These are phyloP conservation scores for Solanum aculeatissimum DNA, from an alignment of 305 asterid genomes.

Conservation along the genomic window DNA sequence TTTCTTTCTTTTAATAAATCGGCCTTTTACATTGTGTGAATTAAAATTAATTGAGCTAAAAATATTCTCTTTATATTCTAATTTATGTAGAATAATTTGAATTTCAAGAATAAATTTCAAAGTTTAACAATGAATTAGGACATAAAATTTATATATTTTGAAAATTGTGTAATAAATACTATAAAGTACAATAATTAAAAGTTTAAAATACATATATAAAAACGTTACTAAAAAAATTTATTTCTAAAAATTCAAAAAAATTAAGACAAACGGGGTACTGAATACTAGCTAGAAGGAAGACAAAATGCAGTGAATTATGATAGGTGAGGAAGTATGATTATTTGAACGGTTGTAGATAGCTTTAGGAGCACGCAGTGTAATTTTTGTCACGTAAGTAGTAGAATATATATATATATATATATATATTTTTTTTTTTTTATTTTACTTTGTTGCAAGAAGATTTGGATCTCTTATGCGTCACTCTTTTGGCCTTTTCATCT, in stretches of 20 bases:
- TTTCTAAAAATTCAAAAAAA: background rate
- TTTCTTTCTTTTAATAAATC: background rate
- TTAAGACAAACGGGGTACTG: accelerated
- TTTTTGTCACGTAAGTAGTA: background rate
- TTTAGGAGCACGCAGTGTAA: background rate
- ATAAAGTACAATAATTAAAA: background rate
- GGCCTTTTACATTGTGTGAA: background rate
- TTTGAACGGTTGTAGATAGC: background rate
- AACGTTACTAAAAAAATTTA: background rate
- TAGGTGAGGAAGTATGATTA: background rate
- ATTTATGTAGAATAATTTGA: background rate
- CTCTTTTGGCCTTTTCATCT: background rate
- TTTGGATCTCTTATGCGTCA: background rate
- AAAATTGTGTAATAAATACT: background rate
- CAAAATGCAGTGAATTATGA: background rate
- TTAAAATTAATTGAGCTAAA: background rate
- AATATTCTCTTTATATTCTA: background rate
- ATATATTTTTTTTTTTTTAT: background rate
- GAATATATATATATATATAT: too few relatives aligned
- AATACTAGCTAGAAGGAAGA: background rate
- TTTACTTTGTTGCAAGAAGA: background rate
- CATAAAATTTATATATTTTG: background rate
- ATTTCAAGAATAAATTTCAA: background rate
- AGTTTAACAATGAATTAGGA: background rate
- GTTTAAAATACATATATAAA: background rate